Evolutionary conservation across 2,329 filamentous ascomycete species (phyloP).

Genomic region (Dactylellina sp.): DNA sequence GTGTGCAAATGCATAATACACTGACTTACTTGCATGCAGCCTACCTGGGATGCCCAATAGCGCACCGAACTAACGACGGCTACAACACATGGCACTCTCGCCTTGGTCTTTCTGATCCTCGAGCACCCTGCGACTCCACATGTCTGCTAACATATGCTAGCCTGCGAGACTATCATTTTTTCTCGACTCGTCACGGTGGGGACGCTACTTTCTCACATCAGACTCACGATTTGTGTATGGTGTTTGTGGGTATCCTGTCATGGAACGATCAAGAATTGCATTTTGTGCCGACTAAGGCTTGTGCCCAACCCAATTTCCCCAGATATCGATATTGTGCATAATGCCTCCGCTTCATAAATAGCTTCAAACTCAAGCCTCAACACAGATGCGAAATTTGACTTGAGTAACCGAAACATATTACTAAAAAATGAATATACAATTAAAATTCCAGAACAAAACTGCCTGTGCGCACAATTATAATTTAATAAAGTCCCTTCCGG

Average conservation of each 20-base stretch:
- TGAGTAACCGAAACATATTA: not conserved
- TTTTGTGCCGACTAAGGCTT: no score
- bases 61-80: not conserved
- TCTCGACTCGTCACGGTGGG: not conserved
- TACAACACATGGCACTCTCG: not conserved
- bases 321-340: not conserved
- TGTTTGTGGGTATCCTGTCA: not conserved
- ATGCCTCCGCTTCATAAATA: not conserved
- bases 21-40: no score
- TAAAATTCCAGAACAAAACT: not conserved
- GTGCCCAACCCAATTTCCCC: not conserved
- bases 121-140: not conserved
- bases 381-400: not conserved
- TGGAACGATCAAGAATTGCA: not conserved
- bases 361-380: not conserved
- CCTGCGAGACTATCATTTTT: not conserved
- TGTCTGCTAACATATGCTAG: not conserved
- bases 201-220: constrained; percentile 20
- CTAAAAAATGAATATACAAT: constrained; percentile 11
- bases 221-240: not conserved
- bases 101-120: not conserved
- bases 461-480: not conserved
- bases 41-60: no score
- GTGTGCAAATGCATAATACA: no score
- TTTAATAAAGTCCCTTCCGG: not conserved